Base-by-base conservation (phyloP, 176 grass and related monocot species). In the Alopecurus myosuroides region DNA sequence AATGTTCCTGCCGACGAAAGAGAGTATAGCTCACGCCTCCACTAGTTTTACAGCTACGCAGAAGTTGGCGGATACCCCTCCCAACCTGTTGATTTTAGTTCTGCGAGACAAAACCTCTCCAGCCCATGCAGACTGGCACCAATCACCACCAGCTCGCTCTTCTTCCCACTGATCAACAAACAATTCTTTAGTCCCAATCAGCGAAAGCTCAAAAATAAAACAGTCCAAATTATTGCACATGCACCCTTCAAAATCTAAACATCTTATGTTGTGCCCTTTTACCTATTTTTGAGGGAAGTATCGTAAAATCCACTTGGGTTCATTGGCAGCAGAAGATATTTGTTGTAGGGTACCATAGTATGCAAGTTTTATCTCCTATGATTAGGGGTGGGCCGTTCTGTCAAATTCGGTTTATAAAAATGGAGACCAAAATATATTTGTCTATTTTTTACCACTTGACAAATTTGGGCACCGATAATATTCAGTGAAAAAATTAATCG, bases 51-150 rank as follows among this genome's bases (percentile, higher is more conserved):
- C 81, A 81, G 89, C 76, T 91, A 91, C 52, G 69, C 41, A 29
- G 11, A 75, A 52, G 89, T 61, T 87, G 85, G 81, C 81, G 77
- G 60, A 87, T 88, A 28, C 89, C 76, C 84, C 76, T 84, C 81
- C 45, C 45, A 58, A 52, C 69, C 69, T 76, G 68, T 61, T 84
- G 48, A 61, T 70, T 78, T 87, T 86, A 70, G 84, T 41, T 77
- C 60, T 2, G 28, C 23, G 77, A 77, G 85, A 71, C 70, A 87
- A 74, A 78, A 83, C 3, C 13, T 36, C 25, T 74, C 77, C 81
- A 91, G 85, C 81, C 85, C 81, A 88, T 81, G 89, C 77, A 91
- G 89, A 88, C 76, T 91, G 89, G 77, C 89, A 77, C 85, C 64
- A 76, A 88, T 88, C 89, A 85, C 89, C 34, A 70, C 77, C 85